Evolutionary conservation across 805 yeast genomes (phyloP).

Genomic region (Zygoascus ofunaensis): DNA sequence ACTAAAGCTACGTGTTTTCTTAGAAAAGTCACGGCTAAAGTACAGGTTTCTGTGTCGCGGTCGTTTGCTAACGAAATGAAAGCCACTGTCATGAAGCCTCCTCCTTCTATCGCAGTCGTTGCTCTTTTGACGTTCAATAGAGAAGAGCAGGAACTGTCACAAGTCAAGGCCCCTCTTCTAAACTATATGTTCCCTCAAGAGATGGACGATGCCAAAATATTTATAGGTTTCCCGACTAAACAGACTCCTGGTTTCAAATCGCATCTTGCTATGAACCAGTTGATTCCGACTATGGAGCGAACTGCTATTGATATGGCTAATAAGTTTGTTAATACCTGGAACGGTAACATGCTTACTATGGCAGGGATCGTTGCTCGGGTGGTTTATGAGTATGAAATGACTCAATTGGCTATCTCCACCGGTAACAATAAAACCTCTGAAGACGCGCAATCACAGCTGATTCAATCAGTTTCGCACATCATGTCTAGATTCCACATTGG

Average conservation of each 20-base stretch:
- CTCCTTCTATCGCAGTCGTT: slow-evolving; percentile 29
- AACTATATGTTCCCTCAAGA: slow-evolving; percentile 30
- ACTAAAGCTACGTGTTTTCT: slow-evolving; percentile 25
- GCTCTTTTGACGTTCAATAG: slow-evolving; percentile 26
- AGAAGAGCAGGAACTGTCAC: slow-evolving; percentile 24
- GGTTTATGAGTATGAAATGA: slow-evolving; percentile 30
- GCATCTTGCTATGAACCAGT: slow-evolving; percentile 31
- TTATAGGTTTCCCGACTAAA: slow-evolving; percentile 35
- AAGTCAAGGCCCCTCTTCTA: slow-evolving; percentile 27
- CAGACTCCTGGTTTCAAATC: slow-evolving; percentile 32
- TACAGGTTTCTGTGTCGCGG: slow-evolving; percentile 24
- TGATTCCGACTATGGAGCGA: slow-evolving; percentile 37
- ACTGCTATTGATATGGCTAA: slow-evolving; percentile 36
- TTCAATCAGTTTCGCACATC: slow-evolving; percentile 19
- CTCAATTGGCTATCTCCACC: slow-evolving; percentile 20
- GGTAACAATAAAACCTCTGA: not conserved
- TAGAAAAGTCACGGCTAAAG: slow-evolving; percentile 25
- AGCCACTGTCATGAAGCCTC: slow-evolving; percentile 34
- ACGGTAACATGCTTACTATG: slow-evolving; percentile 30
- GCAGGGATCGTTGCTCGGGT: slow-evolving; percentile 31
- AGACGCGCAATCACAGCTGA: slow-evolving; percentile 2
- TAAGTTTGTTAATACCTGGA: slow-evolving; percentile 33
- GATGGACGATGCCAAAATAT: slow-evolving; percentile 31
- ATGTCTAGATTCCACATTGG: slow-evolving; percentile 26
- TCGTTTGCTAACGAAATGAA: slow-evolving; percentile 27